Conservation (phyloP, 345 rosid genomes). For the Brassica juncea region DNA sequence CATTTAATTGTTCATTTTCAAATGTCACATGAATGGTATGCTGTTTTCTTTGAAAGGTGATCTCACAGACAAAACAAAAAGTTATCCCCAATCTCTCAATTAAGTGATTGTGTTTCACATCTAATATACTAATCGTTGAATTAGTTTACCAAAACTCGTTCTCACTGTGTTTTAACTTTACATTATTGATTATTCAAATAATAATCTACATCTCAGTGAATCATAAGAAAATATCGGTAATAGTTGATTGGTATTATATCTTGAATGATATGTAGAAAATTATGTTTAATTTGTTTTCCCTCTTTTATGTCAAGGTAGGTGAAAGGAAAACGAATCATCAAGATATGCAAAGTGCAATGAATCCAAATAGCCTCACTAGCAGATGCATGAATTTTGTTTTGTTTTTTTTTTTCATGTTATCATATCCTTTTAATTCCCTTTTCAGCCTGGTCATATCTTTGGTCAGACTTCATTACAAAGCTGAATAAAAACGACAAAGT, state of each 20-base stretch:
- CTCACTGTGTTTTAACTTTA: not conserved
- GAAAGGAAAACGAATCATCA: slow-evolving; percentile 13
- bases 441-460: slow-evolving; percentile 30
- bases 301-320: slow-evolving; percentile 18
- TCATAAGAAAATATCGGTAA: not conserved
- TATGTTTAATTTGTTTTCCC: not conserved
- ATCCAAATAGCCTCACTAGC: slow-evolving; percentile 19
- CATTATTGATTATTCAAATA: not conserved
- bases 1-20: not conserved
- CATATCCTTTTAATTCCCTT: not conserved
- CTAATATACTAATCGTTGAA: not conserved
- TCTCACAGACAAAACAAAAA: slow-evolving; percentile 1
- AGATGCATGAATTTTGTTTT: slow-evolving; percentile 34
- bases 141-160: not conserved
- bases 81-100: not conserved
- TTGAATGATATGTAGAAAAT: not conserved
- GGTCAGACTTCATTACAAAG: slow-evolving; percentile 24
- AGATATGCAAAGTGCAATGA: slow-evolving; percentile 30
- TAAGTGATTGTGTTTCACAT: not conserved
- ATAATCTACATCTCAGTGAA: not conserved
- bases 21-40: not conserved
- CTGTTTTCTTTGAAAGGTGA: not conserved
- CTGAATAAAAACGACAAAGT: slow-evolving; percentile 5
- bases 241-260: not conserved
- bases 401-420: not conserved